phyloP scores from a whole-genome alignment of 2,329 filamentous ascomycete species.

The Neurospora crassa region DNA sequence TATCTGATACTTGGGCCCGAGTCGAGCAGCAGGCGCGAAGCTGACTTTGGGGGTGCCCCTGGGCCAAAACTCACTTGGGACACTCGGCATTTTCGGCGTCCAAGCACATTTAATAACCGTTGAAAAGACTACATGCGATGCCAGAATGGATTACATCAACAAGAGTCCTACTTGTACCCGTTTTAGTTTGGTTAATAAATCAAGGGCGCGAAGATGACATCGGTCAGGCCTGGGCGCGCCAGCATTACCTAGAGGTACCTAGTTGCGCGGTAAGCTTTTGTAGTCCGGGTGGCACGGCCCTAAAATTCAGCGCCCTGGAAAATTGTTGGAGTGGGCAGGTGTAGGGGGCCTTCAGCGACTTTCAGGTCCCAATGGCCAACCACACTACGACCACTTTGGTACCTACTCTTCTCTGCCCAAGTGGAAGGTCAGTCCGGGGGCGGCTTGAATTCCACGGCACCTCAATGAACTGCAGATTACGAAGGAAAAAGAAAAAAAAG shows the following conservation, averaged over 20 bases:
- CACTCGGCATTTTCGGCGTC: not conserved
- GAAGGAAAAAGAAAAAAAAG: no score
- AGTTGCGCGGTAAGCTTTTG: not conserved
- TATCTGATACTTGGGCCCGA: not conserved
- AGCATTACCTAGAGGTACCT: no score
- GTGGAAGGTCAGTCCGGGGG: no score
- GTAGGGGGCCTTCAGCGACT: not conserved
- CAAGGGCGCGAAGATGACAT: not conserved
- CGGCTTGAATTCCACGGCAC: no score
- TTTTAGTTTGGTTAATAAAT: not conserved
- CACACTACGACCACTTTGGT: not conserved
- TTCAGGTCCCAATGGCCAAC: not conserved
- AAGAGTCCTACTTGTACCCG: rapidly evolving
- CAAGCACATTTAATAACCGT: not conserved
- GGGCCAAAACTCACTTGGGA: not conserved
- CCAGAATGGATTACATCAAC: not conserved
- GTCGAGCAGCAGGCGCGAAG: not conserved
- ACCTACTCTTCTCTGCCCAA: no score
- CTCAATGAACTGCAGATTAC: no score
- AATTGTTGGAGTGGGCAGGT: not conserved
- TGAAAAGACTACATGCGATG: no score
- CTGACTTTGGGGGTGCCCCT: not conserved
- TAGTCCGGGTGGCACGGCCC: not conserved
- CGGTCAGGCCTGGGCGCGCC: not conserved
- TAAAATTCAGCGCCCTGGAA: not conserved